Conservation (phyloP, 2,329 filamentous ascomycete species). For the Fusarium luffae region DNA sequence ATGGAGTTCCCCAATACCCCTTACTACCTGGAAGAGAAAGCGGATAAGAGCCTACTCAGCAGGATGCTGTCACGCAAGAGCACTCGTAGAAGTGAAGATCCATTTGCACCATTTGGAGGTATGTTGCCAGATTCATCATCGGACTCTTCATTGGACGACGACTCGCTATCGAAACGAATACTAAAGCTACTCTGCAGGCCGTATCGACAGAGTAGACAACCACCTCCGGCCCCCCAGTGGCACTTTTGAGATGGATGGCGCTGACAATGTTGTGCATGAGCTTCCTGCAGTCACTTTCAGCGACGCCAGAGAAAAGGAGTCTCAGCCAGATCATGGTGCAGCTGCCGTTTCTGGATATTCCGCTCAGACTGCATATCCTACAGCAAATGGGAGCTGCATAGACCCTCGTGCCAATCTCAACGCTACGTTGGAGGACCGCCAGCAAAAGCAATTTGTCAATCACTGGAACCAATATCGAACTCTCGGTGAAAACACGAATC, state of each 20-base stretch:
- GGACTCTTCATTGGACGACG: slow-evolving; percentile 1
- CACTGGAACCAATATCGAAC: slow-evolving; percentile 53
- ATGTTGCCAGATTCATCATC: slow-evolving; percentile 27
- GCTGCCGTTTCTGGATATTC: slow-evolving; percentile 20
- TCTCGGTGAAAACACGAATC: slow-evolving; percentile 23
- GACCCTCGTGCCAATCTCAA: slow-evolving; percentile 53
- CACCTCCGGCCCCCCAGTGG: slow-evolving; percentile 43
- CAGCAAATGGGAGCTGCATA: slow-evolving; percentile 21
- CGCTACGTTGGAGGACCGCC: slow-evolving; percentile 44
- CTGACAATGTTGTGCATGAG: slow-evolving; percentile 48
- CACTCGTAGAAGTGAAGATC: slow-evolving; percentile 47
- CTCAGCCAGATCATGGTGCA: slow-evolving; percentile 7
- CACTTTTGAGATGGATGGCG: slow-evolving; percentile 55
- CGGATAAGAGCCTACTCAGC: slow-evolving; percentile 29
- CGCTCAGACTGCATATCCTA: slow-evolving; percentile 7
- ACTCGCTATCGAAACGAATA: slow-evolving; percentile 11
- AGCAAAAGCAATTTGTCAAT: slow-evolving; percentile 50
- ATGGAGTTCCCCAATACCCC: slow-evolving; percentile 10
- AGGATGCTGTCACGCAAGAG: slow-evolving; percentile 45
- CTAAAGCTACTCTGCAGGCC: slow-evolving; percentile 45
- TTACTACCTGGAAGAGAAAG: slow-evolving; percentile 46
- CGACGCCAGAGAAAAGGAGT: slow-evolving; percentile 15
- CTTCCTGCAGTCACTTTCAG: slow-evolving; percentile 46
- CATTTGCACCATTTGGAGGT: slow-evolving; percentile 61
- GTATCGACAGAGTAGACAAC: slow-evolving; percentile 48